These are phyloP conservation scores for Exophiala spinifera DNA, from an alignment of 2,329 filamentous ascomycete genomes.

Conservation along the genomic window DNA sequence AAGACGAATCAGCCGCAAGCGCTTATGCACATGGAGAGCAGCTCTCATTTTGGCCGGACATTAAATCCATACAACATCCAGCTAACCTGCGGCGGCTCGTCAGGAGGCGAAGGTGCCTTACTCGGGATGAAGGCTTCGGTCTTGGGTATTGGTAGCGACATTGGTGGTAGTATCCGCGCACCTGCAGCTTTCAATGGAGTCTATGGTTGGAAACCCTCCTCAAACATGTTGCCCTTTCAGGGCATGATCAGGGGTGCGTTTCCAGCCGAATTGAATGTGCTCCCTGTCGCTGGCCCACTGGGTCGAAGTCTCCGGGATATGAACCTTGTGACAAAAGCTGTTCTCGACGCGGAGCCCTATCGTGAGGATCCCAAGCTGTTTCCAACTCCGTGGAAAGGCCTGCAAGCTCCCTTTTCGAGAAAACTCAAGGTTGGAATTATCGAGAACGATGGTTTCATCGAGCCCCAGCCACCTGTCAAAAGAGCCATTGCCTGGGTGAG, in stretches of 20 bases:
- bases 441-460: conserved; percentile 62
- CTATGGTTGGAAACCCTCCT: conserved; percentile 41
- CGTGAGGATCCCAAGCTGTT: conserved; percentile 49
- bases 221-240: conserved; percentile 37
- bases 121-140: conserved; percentile 51
- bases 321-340: conserved; percentile 41
- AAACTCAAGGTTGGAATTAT: conserved; percentile 58
- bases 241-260: conserved; percentile 15
- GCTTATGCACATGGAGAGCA: conserved; percentile 34
- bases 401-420: conserved; percentile 27
- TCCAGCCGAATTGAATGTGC: conserved; percentile 34
- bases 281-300: conserved; percentile 53
- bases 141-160: conserved; percentile 49
- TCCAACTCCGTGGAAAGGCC: conserved; percentile 51
- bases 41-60: conserved; percentile 38
- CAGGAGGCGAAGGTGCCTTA: conserved; percentile 57
- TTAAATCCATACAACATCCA: conserved; percentile 53
- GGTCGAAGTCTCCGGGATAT: conserved; percentile 51
- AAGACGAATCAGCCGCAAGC: conserved; percentile 33
- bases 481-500: conserved; percentile 46
- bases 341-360: conserved; percentile 29
- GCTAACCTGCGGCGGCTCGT: conserved; percentile 52
- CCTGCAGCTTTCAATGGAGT: conserved; percentile 41
- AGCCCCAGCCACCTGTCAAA: conserved; percentile 62
- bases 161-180: conserved; percentile 16